Percentiles rank a stretch among this genome's conserved stretches.
Evolutionary conservation across 345 rosid species (phyloP).

Genomic region (Bruguiera parviflora): DNA sequence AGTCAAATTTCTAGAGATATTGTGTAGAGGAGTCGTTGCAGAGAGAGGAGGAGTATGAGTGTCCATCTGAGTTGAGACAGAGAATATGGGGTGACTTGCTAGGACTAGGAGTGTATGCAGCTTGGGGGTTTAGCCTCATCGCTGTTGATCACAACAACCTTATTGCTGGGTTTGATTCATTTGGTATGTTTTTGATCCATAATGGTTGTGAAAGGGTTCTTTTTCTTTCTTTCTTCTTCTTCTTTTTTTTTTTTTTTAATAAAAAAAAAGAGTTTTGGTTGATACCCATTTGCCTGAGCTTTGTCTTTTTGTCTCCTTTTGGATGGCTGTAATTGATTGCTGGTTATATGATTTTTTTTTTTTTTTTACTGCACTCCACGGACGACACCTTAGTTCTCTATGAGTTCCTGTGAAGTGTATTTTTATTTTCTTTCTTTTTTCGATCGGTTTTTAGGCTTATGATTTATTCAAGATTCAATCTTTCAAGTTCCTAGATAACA

Average conservation of each 20-base stretch:
- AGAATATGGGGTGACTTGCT: conserved; percentile 47
- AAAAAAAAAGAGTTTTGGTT: conserved; percentile 19
- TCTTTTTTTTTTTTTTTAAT: too few species aligned
- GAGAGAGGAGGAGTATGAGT: conserved; percentile 29
- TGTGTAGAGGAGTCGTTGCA: conserved; percentile 30
- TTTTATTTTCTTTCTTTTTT: not conserved
- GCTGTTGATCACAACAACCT: conserved; percentile 37
- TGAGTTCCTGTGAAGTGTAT: not conserved
- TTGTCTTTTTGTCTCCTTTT: conserved; percentile 14
- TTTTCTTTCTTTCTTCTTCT: not conserved
- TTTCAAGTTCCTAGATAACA: not conserved
- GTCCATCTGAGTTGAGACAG: conserved; percentile 13
- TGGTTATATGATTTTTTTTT: conserved; percentile 4
- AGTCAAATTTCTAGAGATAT: conserved; percentile 23
- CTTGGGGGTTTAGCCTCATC: conserved; percentile 37
- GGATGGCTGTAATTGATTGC: conserved; percentile 10
- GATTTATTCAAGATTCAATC: not conserved
- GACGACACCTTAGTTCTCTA: not conserved
- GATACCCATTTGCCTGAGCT: conserved; percentile 28
- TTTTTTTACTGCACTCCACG: not conserved
- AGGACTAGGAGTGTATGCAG: conserved; percentile 29
- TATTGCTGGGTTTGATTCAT: conserved; percentile 12
- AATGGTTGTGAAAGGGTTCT: not conserved
- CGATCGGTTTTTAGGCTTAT: conserved; percentile 14
- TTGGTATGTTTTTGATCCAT: conserved; percentile 29